phyloP scores from a whole-genome alignment of 768 basidiomycete genomes.

The Calocybe indica region DNA sequence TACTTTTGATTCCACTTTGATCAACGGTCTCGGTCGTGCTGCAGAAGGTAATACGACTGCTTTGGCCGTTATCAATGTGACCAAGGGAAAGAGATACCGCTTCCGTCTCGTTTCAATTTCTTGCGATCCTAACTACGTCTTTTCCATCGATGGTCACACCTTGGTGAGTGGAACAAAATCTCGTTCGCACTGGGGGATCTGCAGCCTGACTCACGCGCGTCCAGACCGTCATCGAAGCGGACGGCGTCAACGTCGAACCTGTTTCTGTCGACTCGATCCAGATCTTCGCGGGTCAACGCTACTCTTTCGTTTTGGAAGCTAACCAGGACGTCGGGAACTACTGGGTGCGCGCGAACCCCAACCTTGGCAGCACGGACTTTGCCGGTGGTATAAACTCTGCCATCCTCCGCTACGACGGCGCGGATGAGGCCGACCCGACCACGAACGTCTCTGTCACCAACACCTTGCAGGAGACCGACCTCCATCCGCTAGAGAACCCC shows the following conservation, averaged over 20 bases:
- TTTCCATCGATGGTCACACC: slow-evolving; percentile 32
- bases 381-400: slow-evolving; percentile 8
- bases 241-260: slow-evolving; percentile 23
- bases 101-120: slow-evolving; percentile 43
- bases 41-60: slow-evolving; percentile 24
- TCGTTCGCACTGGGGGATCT: too few species aligned
- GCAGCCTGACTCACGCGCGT: too few species aligned
- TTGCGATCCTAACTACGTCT: slow-evolving; percentile 36
- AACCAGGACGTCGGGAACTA: slow-evolving; percentile 41
- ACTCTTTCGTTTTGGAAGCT: slow-evolving; percentile 39
- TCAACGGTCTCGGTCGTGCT: slow-evolving; percentile 41
- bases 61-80: slow-evolving; percentile 34
- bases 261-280: slow-evolving; percentile 31
- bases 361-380: neutral
- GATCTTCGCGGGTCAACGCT: slow-evolving; percentile 35
- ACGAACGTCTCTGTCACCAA: slow-evolving; percentile 11
- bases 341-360: slow-evolving; percentile 39
- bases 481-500: slow-evolving; percentile 13
- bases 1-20: slow-evolving; percentile 26
- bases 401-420: slow-evolving; percentile 34
- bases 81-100: slow-evolving; percentile 36
- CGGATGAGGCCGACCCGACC: slow-evolving; percentile 26
- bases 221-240: slow-evolving; percentile 33
- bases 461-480: slow-evolving; percentile 6
- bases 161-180: slow-evolving; percentile 10